phyloP scores from a whole-genome alignment of 164 flowering plant genomes.

The Akebia trifoliata region DNA sequence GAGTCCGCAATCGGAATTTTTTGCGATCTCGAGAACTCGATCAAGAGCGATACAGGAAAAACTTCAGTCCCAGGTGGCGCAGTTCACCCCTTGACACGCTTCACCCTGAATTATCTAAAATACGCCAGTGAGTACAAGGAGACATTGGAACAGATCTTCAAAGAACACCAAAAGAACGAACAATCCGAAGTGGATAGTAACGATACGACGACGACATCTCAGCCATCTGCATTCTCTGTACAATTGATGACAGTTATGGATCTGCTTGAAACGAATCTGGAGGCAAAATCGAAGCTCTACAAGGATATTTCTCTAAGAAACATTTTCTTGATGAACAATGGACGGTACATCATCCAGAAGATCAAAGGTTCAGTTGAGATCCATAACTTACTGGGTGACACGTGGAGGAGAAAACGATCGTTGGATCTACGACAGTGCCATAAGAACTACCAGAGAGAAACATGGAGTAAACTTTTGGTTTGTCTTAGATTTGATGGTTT shows the following conservation, averaged over 20 bases:
- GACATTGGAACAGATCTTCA: constrained; percentile 59
- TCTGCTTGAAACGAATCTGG: constrained; percentile 54
- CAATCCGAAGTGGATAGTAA: constrained; percentile 21
- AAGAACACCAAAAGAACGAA: constrained; percentile 31
- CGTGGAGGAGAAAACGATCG: constrained; percentile 56
- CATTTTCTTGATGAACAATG: constrained; percentile 92
- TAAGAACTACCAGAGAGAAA: constrained; percentile 73
- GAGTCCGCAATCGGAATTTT: constrained; percentile 58
- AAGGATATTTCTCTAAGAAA: constrained; percentile 47
- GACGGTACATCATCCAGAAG: constrained; percentile 76
- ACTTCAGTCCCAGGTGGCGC: constrained; percentile 85
- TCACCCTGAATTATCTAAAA: constrained; percentile 73
- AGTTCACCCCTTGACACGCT: constrained; percentile 82
- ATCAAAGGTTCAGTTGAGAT: constrained; percentile 63
- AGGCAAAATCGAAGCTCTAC: constrained; percentile 62
- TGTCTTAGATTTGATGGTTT: constrained; percentile 62
- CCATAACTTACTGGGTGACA: constrained; percentile 49
- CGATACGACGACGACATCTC: too few relatives aligned
- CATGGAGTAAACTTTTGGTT: constrained; percentile 62
- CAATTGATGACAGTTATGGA: constrained; percentile 56
- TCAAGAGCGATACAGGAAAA: constrained; percentile 46
- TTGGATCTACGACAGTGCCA: constrained; percentile 65
- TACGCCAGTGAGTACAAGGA: constrained; percentile 67
- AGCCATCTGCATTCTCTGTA: constrained; percentile 37
- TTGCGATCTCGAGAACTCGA: constrained; percentile 66